phyloP scores from a whole-genome alignment of 805 yeast genomes.

The Lipomyces sp. region DNA sequence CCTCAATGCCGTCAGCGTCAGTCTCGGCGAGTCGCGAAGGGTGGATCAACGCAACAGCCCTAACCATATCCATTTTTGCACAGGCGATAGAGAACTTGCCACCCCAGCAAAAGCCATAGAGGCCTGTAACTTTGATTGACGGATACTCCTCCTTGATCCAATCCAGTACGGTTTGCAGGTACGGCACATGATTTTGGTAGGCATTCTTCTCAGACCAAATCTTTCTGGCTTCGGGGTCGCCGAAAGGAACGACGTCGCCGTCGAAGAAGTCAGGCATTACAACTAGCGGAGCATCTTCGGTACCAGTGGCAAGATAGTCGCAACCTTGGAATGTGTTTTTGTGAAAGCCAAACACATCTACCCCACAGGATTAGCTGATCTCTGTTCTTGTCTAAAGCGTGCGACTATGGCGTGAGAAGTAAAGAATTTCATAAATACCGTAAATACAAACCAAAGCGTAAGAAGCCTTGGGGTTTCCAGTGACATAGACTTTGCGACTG shows the following conservation, averaged over 20 bases:
- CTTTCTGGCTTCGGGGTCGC: slow-evolving; percentile 16
- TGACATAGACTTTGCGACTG: slow-evolving; percentile 19
- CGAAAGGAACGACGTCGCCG: slow-evolving; percentile 11
- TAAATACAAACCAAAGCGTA: slow-evolving; percentile 31
- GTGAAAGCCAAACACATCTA: slow-evolving; percentile 34
- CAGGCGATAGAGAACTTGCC: slow-evolving; percentile 29
- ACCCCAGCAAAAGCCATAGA: slow-evolving; percentile 39
- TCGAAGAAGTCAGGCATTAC: slow-evolving; percentile 37
- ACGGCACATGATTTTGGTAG: slow-evolving; percentile 15
- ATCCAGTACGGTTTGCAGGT: slow-evolving; percentile 11
- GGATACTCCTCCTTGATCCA: slow-evolving; percentile 21
- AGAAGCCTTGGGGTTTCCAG: slow-evolving; percentile 21
- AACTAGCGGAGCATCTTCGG: slow-evolving; percentile 28
- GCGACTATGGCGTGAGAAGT: background rate
- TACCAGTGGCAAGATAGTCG: slow-evolving; percentile 29
- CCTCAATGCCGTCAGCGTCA: slow-evolving; percentile 33
- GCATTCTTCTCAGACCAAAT: slow-evolving; percentile 23
- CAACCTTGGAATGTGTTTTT: slow-evolving; percentile 34
- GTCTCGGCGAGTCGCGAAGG: slow-evolving; percentile 30
- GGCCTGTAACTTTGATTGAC: slow-evolving; percentile 22
- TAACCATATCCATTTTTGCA: slow-evolving; percentile 20
- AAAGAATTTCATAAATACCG: slow-evolving; percentile 8
- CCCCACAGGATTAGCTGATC: background rate
- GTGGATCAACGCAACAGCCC: slow-evolving; percentile 30
- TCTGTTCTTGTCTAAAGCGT: background rate